These are phyloP conservation scores for Lactarius quietus DNA, from an alignment of 768 basidiomycete genomes.

Conservation along the genomic window DNA sequence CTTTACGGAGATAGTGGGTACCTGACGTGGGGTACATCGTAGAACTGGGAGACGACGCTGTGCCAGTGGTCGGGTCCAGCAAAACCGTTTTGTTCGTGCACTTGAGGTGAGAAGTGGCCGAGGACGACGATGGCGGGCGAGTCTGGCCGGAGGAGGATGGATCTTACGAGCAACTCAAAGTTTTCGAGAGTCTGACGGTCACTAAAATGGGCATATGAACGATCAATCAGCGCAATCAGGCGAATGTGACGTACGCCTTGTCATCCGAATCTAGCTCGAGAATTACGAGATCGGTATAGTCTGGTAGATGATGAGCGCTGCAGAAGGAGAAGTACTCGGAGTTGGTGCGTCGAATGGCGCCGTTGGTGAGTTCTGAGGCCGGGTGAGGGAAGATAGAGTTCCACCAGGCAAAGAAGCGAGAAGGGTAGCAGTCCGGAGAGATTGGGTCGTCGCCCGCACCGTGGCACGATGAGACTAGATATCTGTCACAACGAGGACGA, in stretches of 20 bases:
- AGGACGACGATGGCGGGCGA: conserved; percentile 89
- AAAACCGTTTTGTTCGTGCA: conserved; percentile 75
- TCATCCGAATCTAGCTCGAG: conserved; percentile 94
- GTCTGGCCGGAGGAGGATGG: conserved; percentile 85
- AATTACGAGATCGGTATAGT: conserved; percentile 90
- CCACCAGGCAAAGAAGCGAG: conserved; percentile 98
- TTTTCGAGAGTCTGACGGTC: conserved; percentile 70
- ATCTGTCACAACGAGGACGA: conserved; percentile 16
- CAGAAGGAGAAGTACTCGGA: conserved; percentile 96
- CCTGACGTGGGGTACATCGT: conserved; percentile 92
- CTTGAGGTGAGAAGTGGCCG: conserved; percentile 92
- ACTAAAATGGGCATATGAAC: conserved; percentile 37
- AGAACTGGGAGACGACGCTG: conserved; percentile 89
- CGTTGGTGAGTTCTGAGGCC: conserved; percentile 96
- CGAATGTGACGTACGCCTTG: conserved; percentile 57
- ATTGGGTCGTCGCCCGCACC: conserved; percentile 91
- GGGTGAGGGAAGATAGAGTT: conserved; percentile 97
- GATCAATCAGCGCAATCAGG: background rate
- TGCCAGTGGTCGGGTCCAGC: conserved; percentile 91
- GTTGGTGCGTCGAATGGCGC: conserved; percentile 88
- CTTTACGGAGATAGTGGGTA: conserved; percentile 28
- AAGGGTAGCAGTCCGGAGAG: conserved; percentile 82
- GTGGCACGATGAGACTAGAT: conserved; percentile 84
- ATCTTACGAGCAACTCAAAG: conserved; percentile 91
- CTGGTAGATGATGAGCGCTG: conserved; percentile 89